Base-by-base conservation (phyloP, 164 flowering plant species). In the Cinnamomum micranthum region DNA sequence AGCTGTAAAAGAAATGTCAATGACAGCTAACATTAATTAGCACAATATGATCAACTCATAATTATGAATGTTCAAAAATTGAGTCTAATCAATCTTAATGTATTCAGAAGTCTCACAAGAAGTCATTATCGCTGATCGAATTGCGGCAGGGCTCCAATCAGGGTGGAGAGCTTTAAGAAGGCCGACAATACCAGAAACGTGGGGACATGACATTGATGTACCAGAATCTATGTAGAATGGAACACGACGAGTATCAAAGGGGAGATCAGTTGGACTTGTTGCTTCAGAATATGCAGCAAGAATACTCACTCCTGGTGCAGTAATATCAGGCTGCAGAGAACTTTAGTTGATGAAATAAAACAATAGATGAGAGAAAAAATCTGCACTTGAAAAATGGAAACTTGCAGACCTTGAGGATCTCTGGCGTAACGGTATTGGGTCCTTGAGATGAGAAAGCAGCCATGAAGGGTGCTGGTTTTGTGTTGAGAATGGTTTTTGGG, bases 181-280 rank as follows among this genome's bases (percentile, higher is more conserved):
- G 27, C 89, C 97, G 1, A 74, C 92, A 22, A 89, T 74, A 6
- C 97, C 95, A 2, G 95, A 23, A 33, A 89, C 82, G 77, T 88
- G 92, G 22, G 97, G 97, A 77, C 91, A 85, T 0, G 95, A 78
- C 94, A 91, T 90, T 0, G 97, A 92, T n/a, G 96, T 93, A 1
- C 97, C 97, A 0, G 88, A 82, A 4, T 59, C 2, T 12, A 76
- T 1, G 52, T 69, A 79, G 80, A 74, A 92, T 2, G 77, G 79
- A 71, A 82, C 74, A 1, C 79, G 66, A 0, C 90, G 87, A 0
- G 50, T 23, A 33, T 90, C 93, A 14, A 22, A 68, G 0, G 1
- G 31, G 50, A 11, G 4, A 0, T 65, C 79, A 0, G 87, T 71
- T 17, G 89, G 88, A n/a, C 77, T 64, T 12, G 9, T 6, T 47